Base-by-base conservation (phyloP, 306 rosid genomes). In the Geum urbanum region DNA sequence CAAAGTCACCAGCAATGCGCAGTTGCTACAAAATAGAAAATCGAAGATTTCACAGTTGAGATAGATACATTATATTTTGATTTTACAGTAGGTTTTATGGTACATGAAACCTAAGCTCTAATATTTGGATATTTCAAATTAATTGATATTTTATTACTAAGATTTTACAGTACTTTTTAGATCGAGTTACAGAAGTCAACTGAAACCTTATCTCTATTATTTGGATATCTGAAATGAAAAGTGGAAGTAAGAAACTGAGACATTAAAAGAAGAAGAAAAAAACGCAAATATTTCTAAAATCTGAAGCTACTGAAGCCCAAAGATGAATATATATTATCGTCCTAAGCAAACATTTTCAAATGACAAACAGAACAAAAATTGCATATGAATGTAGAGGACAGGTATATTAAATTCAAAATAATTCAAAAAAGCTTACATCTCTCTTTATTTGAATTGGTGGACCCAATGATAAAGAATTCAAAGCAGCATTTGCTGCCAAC, bases 401-500 rank as follows among this genome's bases (percentile, higher is more conserved):
- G 47, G 20, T 32, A 73, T 51, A 60, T 63, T 69, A 77, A 24
- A 62, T 65, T 70, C 76, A 69, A 61, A 47, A 72, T 35, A 4
- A 32, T 55, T 24, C 44, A 48, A 55, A 81, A 75, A 68, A 55
- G 51, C 96, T 89, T 87, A 91, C 96, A 64, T 85, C 83, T 70
- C 7, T 56, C 63, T 76, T 74, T 56, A 83, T 82, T 72, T 80
- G 92, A 75, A 94, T 78, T 15, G 88, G 95, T 32, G 87, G 95
- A 22, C 99, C 99, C 85, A 91, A 45, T 49, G 96, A 66, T 70
- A 94, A 81, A 3, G 89, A 84, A 54, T 75, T 61, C 66, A 94
- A 73, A 57, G 96, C 99, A 80, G 91, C 92, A 79, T 72, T 78
- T 78, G 99, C 85, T 39, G 96, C 95, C 52, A 82, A 71, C 61